Evolutionary conservation across 129 eudicot genomes (phyloP), one percentile per base, ranked within the genome.

Genomic region (Mikania micrantha): DNA sequence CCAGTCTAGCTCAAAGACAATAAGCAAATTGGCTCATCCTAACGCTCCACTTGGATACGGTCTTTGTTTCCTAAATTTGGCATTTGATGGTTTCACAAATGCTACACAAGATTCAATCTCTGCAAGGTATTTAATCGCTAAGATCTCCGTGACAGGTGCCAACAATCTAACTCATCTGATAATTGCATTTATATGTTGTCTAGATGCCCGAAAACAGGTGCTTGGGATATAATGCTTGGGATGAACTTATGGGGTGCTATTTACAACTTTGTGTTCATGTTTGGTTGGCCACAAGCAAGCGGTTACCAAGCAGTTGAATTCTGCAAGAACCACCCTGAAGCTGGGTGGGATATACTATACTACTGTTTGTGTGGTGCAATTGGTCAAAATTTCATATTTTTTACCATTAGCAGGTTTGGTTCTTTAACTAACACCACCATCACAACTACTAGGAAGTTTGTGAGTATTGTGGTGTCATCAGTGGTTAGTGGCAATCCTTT

Each of bases 211-310:
- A 94, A 87, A 70, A 94, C 99, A 49, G 84, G 83, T 21, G 99
- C 99, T 7, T 89, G 99, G 99, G 85, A 89, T 69, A 94, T 94
- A 58, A 94, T 94, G 99, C 81, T 94, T 1, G 99, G 99, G 59
- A 94, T 94, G 99, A 94, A 94, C 69, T 70, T 94, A 45, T 94
- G 97, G 99, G 99, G 99, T 16, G 86, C 97, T 28, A 79, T 94
- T 5, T 89, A 89, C 81, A 94, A 89, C 56, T 17, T 83, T 74
- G 71, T 81, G 4, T 85, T 83, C 85, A 89, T 94, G 99, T 94
- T 94, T 61, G 99, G 99, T 17, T 94, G 96, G 96, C 97, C 99
- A 4, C 70, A 60, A 65, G 99, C 99, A 61, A 94, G 85, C 41
- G 99, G 99, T 20, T 94, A 75, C 61, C 90, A 83, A 49, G 99